A percentile compares a stretch with the other conserved stretches of the same genome.
Evolutionary conservation across 192 early-diverging fungal species (phyloP).

Genomic region (Coemansia sp.): DNA sequence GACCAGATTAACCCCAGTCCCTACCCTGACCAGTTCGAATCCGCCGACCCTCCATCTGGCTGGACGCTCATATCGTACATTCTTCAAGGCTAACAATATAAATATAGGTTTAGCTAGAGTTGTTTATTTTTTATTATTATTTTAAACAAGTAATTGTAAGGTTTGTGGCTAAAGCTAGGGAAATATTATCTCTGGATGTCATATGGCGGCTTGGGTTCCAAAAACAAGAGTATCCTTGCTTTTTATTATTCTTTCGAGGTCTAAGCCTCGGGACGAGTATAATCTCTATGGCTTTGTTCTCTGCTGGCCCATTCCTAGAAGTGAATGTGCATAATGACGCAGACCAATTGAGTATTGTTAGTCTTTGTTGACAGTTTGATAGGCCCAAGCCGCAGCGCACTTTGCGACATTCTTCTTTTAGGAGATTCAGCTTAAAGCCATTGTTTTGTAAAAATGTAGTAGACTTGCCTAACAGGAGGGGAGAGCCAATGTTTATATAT

Average conservation of each 20-base stretch:
- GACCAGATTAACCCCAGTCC: constrained; percentile 45
- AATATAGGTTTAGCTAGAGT: background rate
- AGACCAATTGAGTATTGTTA: constrained; percentile 1
- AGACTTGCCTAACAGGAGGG: background rate
- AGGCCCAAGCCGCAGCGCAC: background rate
- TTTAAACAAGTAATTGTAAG: background rate
- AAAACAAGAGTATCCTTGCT: background rate
- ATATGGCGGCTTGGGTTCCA: background rate
- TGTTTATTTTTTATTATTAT: constrained; percentile 12
- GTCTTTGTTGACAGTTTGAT: background rate
- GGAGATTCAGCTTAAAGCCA: background rate
- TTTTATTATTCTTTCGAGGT: background rate
- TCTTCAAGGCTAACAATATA: constrained; percentile 17
- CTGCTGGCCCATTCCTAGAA: background rate
- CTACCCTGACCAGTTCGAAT: constrained; percentile 42
- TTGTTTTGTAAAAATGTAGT: background rate
- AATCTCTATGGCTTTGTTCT: background rate
- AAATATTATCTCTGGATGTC: constrained; percentile 6
- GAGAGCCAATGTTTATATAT: background rate
- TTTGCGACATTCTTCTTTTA: background rate
- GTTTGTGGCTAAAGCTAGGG: no score
- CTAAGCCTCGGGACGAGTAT: background rate
- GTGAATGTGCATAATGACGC: constrained; percentile 7
- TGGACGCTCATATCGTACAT: constrained; percentile 52
- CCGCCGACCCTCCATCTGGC: constrained; percentile 37